These are phyloP conservation scores for Phoma sp. DNA, from an alignment of 2,329 filamentous ascomycete species.

Conservation along the genomic window DNA sequence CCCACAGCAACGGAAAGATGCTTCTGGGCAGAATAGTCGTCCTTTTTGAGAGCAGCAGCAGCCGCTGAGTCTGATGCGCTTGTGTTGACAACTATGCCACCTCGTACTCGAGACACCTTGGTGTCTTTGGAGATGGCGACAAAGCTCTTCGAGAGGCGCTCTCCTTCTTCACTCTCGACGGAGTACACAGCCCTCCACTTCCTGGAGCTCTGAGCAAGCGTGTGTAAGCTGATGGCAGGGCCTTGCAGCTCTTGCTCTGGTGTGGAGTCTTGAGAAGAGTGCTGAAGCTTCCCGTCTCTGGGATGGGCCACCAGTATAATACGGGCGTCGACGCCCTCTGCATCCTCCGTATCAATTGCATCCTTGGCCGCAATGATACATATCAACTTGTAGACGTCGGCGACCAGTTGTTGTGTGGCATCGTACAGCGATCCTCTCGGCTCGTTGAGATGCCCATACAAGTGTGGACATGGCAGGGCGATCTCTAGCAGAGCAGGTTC, in stretches of 20 bases:
- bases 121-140: conserved; percentile 37
- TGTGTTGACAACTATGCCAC: conserved; percentile 37
- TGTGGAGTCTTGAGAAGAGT: conserved; percentile 30
- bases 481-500: conserved; percentile 59
- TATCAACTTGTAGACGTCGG: conserved; percentile 78
- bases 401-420: conserved; percentile 74
- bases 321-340: conserved; percentile 76
- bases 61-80: not conserved
- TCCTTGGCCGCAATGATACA: conserved; percentile 72
- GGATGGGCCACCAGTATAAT: conserved; percentile 74
- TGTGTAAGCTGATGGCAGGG: conserved; percentile 58
- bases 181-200: conserved; percentile 72
- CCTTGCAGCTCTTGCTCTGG: conserved; percentile 49
- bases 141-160: conserved; percentile 61
- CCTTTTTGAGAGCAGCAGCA: conserved; percentile 20
- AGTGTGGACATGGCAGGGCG: conserved; percentile 68
- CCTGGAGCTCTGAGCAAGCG: conserved; percentile 56
- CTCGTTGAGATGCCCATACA: conserved; percentile 59
- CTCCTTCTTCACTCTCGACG: conserved; percentile 69
- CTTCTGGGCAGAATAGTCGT: conserved; percentile 21
- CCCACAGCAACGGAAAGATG: conserved; percentile 78
- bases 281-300: conserved; percentile 35
- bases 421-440: conserved; percentile 67
- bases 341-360: conserved; percentile 67
- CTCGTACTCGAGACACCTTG: conserved; percentile 45